A percentile compares a stretch with the other conserved stretches of the same genome.
Conservation (phyloP, 331 rosid genomes). For the Spiraea crenata region DNA sequence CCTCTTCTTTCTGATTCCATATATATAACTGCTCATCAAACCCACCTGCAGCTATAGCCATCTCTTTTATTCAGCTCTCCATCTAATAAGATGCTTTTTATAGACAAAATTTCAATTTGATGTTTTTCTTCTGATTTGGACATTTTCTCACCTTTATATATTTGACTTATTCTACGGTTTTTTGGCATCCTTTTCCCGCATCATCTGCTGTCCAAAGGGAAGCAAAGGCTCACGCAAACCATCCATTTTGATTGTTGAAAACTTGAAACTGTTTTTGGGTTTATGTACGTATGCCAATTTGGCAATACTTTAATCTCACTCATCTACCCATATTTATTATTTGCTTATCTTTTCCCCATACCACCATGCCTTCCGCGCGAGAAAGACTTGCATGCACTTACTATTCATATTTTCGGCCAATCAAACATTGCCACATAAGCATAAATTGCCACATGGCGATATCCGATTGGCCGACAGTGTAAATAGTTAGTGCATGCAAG, state of each 20-base stretch:
- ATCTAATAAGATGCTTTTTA: not conserved
- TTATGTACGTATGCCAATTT: conserved; percentile 45
- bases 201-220: conserved; percentile 34
- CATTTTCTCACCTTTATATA: not conserved
- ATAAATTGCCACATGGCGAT: too few species aligned
- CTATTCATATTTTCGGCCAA: too few species aligned
- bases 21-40: not conserved
- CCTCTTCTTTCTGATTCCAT: conserved; percentile 15
- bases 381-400: too few species aligned
- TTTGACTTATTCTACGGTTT: conserved; percentile 7
- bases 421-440: too few species aligned
- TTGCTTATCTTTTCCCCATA: too few species aligned
- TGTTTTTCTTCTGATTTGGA: not conserved
- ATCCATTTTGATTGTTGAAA: not conserved
- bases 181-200: conserved; percentile 15
- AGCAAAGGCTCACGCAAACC: conserved; percentile 27
- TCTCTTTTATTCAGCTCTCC: not conserved
- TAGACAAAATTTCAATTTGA: not conserved
- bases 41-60: not conserved
- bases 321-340: not conserved
- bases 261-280: conserved; percentile 34
- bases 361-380: too few species aligned
- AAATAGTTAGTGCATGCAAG: too few species aligned
- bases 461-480: too few species aligned
- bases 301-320: conserved; percentile 19